phyloP scores from a whole-genome alignment of 148 eudicot genomes.

The Fagopyrum esculentum region DNA sequence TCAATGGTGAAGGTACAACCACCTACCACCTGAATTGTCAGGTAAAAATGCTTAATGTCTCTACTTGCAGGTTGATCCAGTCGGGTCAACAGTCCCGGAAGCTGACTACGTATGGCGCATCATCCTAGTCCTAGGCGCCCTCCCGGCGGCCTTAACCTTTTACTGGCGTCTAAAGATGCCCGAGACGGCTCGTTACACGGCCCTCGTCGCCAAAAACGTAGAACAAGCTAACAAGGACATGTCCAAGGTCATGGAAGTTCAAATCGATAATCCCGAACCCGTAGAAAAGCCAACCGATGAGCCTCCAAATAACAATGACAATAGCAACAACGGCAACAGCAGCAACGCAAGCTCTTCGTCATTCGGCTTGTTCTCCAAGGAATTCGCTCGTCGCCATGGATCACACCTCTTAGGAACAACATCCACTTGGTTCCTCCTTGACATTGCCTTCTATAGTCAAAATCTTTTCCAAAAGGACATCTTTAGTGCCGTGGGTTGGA shows the following conservation, averaged over 20 bases:
- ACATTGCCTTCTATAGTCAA: slow-evolving; percentile 14
- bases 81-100: slow-evolving; percentile 27
- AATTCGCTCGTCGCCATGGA: slow-evolving; percentile 46
- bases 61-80: slow-evolving; percentile 2
- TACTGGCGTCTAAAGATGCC: slow-evolving; percentile 61
- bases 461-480: slow-evolving; percentile 62
- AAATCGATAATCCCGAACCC: slow-evolving; percentile 22
- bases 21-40: too few species aligned
- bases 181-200: slow-evolving; percentile 51
- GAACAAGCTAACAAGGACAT: slow-evolving; percentile 38
- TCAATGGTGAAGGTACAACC: too few species aligned
- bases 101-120: slow-evolving; percentile 53
- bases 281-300: slow-evolving; percentile 14
- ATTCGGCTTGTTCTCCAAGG: slow-evolving; percentile 45
- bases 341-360: too few species aligned
- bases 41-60: too few species aligned
- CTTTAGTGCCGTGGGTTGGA: slow-evolving; percentile 54
- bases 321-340: neutral
- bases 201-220: slow-evolving; percentile 42
- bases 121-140: slow-evolving; percentile 36
- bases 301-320: neutral
- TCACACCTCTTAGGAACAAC: slow-evolving; percentile 48
- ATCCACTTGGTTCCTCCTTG: slow-evolving; percentile 56
- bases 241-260: slow-evolving; percentile 35
- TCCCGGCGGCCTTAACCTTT: slow-evolving; percentile 40